These are phyloP conservation scores for Tagetes patula DNA, from an alignment of 129 eudicot genomes.

Conservation along the genomic window DNA sequence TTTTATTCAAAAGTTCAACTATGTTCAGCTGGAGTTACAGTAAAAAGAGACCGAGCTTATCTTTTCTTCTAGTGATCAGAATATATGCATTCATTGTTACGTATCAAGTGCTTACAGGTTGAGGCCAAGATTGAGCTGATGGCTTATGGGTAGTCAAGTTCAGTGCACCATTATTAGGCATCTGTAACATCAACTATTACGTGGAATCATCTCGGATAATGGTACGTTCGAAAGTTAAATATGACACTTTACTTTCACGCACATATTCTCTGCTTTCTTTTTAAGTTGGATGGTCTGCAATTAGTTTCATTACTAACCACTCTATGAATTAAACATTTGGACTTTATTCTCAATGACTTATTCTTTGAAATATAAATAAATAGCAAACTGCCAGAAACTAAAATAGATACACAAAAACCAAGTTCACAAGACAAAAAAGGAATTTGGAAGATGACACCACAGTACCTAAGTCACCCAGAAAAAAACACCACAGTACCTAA, in stretches of 20 bases:
- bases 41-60: conserved; percentile 26
- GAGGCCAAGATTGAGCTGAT: neutral
- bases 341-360: conserved; percentile 3
- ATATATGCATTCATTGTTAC: conserved; percentile 29
- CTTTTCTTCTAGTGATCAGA: conserved; percentile 23
- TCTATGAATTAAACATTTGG: neutral
- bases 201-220: conserved; percentile 21
- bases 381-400: too few species aligned
- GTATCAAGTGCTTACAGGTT: conserved; percentile 23
- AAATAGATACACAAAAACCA: neutral
- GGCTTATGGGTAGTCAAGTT: conserved; percentile 21
- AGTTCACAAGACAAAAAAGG: neutral
- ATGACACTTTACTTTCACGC: conserved; percentile 12
- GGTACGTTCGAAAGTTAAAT: conserved; percentile 22
- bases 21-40: conserved; percentile 20
- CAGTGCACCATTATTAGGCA: conserved; percentile 16
- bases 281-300: conserved; percentile 19
- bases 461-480: neutral
- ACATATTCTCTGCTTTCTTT: conserved; percentile 31
- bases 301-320: neutral
- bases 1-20: conserved; percentile 24
- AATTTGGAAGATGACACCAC: neutral
- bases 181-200: conserved; percentile 38
- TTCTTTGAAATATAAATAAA: neutral
- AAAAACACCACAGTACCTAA: neutral